Conservation (phyloP, 2,329 filamentous ascomycete genomes). For the Coniochaeta sp. region DNA sequence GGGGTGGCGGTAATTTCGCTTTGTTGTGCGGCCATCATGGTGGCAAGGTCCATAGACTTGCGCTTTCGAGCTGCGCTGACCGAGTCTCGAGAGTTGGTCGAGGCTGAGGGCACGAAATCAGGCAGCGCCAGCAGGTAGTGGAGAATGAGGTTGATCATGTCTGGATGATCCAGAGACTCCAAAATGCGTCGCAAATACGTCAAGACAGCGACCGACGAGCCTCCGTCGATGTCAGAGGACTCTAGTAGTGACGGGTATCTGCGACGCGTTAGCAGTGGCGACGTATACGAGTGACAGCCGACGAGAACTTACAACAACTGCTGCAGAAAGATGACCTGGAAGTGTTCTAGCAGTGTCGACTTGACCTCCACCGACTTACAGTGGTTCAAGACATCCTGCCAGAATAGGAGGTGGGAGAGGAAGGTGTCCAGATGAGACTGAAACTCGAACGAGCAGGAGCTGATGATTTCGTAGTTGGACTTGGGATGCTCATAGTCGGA, state of each 20-base stretch:
- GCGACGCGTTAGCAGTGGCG: not conserved
- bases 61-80: conserved; percentile 68
- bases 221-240: conserved; percentile 93
- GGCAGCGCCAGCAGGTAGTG: conserved; percentile 84
- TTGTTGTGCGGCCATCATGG: conserved; percentile 67
- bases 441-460: conserved; percentile 67
- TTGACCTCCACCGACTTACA: conserved; percentile 89
- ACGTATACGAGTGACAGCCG: not conserved
- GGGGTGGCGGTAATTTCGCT: conserved; percentile 70
- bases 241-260: conserved; percentile 94
- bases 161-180: conserved; percentile 84
- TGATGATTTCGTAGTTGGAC: conserved; percentile 63
- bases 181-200: conserved; percentile 89
- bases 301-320: conserved; percentile 65
- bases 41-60: conserved; percentile 82
- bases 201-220: conserved; percentile 90
- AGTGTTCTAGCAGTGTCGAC: conserved; percentile 89
- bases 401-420: conserved; percentile 89
- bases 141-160: conserved; percentile 89
- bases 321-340: conserved; percentile 92
- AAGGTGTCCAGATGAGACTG: conserved; percentile 88
- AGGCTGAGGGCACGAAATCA: conserved; percentile 36
- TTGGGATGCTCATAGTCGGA: conserved; percentile 78
- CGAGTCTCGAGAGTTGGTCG: conserved; percentile 35
- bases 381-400: conserved; percentile 96